Evolutionary conservation across 768 basidiomycete genomes (phyloP), one percentile per base, ranked within the genome.

Genomic region (Chlorophyllum brunneum): DNA sequence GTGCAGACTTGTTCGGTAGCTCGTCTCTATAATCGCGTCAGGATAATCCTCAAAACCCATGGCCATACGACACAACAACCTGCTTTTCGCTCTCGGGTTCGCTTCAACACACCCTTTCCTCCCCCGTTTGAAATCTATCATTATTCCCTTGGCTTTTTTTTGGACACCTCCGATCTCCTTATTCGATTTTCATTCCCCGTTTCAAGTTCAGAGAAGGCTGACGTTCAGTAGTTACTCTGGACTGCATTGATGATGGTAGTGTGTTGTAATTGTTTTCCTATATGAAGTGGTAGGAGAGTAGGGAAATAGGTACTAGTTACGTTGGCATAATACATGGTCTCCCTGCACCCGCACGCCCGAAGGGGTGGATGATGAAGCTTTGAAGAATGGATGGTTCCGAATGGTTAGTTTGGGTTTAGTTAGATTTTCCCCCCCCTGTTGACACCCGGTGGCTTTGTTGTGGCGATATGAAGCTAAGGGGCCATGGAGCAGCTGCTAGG

Each of bases 41-140:
- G 34, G 34, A 36, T 36, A 11, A 16, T 16, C 37, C 5, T 38
- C 37, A 4, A 8, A 37, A 8, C 34, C 13, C 31, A 15, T 36
- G 13, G 13, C 26, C 16, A 26, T 26, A 30, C 46, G 20, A 24
- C 31, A 2, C 36, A 9, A 40, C 37, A 40, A 23, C 22, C 24
- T 23, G 29, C 10, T 37, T n/a, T 13, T 36, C 11, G 9, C 16
- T 16, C 42, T 24, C 31, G 4, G 33, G 33, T n/a, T 27, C 38
- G 22, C 20, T 10, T 40, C 31, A n/a, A n/a, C n/a, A n/a, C n/a
- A 10, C 18, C 48, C 37, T 29, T 40, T 20, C 18, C 5, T 7
- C 24, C 26, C 33, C 18, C 29, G 29, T 41, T 51, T 49, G 48
- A 44, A 52, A 43, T 24, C 51, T 52, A 52, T 52, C 51, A 52